Conservation (phyloP, 2,329 filamentous ascomycete genomes). For the Nothophoma quercina region DNA sequence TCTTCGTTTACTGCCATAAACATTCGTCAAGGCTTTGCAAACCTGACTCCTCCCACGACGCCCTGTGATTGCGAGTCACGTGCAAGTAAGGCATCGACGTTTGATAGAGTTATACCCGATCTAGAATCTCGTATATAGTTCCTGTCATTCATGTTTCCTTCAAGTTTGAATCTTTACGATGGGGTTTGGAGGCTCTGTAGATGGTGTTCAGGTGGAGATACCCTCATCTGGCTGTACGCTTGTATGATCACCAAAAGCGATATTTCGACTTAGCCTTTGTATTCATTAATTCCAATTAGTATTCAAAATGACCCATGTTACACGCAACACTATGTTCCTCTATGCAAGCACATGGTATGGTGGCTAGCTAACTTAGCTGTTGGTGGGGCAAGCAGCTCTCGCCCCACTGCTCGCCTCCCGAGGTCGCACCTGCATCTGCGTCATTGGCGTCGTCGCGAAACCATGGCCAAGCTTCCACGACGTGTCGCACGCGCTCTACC, state of each 20-base stretch:
- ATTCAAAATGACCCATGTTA: constrained; percentile 1
- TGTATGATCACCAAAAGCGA: constrained; percentile 20
- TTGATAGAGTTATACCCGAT: background rate
- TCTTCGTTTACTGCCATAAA: background rate
- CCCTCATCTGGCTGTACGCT: constrained; percentile 16
- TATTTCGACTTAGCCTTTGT: constrained; percentile 4
- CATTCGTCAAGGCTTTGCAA: background rate
- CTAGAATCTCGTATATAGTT: constrained; percentile 4
- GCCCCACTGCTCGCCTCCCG: no score
- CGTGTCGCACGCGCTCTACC: constrained; percentile 13
- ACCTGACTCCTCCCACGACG: background rate
- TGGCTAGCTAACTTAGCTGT: background rate
- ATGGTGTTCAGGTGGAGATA: constrained; percentile 22
- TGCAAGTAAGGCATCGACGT: background rate
- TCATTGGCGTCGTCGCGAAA: constrained; percentile 32
- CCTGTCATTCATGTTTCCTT: constrained; percentile 4
- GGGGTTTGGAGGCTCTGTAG: constrained; percentile 7
- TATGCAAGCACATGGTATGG: no score
- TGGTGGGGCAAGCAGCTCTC: constrained; percentile 13
- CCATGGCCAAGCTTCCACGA: constrained; percentile 25
- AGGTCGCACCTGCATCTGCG: constrained; percentile 31
- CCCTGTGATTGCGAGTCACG: background rate
- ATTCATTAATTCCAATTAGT: constrained; percentile 7
- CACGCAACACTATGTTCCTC: no score
- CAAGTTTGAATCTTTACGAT: constrained; percentile 1